Evolutionary conservation across 2,329 filamentous ascomycete species (phyloP).

Genomic region (Sporothrix dimorphospora): DNA sequence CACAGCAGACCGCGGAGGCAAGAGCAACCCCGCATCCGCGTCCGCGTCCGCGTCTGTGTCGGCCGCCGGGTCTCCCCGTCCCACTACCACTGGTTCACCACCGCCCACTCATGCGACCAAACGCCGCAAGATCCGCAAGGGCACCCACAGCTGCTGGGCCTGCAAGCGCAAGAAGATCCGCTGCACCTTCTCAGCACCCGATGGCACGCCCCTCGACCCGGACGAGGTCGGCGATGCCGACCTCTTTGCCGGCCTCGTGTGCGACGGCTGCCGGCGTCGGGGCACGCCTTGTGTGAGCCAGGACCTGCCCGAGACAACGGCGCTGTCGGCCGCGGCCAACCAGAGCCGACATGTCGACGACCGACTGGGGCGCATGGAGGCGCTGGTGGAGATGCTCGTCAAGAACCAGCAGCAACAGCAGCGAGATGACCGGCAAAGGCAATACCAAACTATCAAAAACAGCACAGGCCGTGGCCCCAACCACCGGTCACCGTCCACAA

Average conservation of each 20-base stretch:
- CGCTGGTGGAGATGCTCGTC: slow-evolving; percentile 37
- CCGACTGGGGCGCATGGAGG: slow-evolving; percentile 44
- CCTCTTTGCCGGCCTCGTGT: slow-evolving; percentile 41
- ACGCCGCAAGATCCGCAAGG: slow-evolving; percentile 35
- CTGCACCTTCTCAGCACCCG: slow-evolving; percentile 49
- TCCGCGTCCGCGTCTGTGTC: background rate
- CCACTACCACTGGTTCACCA: background rate
- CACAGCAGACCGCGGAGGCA: background rate
- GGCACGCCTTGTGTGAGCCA: slow-evolving; percentile 51
- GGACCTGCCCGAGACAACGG: slow-evolving; percentile 45
- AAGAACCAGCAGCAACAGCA: slow-evolving; percentile 11
- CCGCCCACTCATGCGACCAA: slow-evolving; percentile 15
- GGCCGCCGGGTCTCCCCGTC: background rate
- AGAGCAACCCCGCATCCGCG: background rate
- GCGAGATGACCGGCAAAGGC: background rate
- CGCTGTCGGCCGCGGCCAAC: slow-evolving; percentile 20
- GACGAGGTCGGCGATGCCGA: slow-evolving; percentile 18
- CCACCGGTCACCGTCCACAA: background rate
- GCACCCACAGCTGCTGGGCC: slow-evolving; percentile 60
- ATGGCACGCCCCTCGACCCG: slow-evolving; percentile 12
- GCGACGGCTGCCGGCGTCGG: slow-evolving; percentile 52
- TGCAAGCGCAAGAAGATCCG: slow-evolving; percentile 59
- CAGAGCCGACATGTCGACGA: slow-evolving; percentile 36
- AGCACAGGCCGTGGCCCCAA: slow-evolving; percentile 1
- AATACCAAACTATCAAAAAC: slow-evolving; percentile 5